Conservation (phyloP, 805 yeast species). For the Sugiyamaella mastotermitis region DNA sequence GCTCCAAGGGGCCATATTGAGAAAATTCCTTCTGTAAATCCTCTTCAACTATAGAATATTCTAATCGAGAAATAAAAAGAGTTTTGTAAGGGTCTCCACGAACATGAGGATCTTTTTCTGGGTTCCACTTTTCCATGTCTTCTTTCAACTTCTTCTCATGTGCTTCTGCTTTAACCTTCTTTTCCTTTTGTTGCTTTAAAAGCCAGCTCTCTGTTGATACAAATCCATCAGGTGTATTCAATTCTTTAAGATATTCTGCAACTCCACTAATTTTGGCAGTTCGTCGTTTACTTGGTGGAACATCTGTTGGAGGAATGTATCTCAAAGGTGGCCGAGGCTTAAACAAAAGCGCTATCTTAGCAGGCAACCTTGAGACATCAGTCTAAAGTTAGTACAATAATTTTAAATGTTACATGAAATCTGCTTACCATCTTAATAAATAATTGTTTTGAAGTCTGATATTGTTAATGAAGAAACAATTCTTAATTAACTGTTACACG, state of each 20-base stretch:
- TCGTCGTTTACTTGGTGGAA: not conserved
- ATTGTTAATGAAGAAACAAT: too few relatives aligned
- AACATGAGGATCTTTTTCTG: conserved; percentile 49
- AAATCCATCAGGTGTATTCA: conserved; percentile 19
- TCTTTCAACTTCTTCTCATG: conserved; percentile 31
- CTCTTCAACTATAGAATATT: conserved; percentile 56
- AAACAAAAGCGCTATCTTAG: not conserved
- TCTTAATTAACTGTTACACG: too few relatives aligned
- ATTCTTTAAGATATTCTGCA: not conserved
- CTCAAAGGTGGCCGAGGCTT: conserved; percentile 1
- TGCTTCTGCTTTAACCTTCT: conserved; percentile 21
- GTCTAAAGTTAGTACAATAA: too few relatives aligned
- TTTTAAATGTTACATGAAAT: too few relatives aligned
- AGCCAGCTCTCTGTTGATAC: conserved; percentile 30
- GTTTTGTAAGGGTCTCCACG: conserved; percentile 73
- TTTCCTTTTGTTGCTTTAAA: conserved; percentile 27
- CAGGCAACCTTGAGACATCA: conserved; percentile 1
- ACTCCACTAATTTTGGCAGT: not conserved
- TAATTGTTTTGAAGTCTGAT: too few relatives aligned
- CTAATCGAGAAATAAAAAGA: conserved; percentile 68
- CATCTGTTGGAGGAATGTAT: not conserved
- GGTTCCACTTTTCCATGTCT: conserved; percentile 43
- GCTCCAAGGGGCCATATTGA: conserved; percentile 66
- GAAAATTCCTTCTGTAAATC: conserved; percentile 60
- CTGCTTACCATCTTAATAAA: too few relatives aligned